Base-by-base conservation (phyloP, 768 basidiomycete genomes). In the Exsudoporus frostii region DNA sequence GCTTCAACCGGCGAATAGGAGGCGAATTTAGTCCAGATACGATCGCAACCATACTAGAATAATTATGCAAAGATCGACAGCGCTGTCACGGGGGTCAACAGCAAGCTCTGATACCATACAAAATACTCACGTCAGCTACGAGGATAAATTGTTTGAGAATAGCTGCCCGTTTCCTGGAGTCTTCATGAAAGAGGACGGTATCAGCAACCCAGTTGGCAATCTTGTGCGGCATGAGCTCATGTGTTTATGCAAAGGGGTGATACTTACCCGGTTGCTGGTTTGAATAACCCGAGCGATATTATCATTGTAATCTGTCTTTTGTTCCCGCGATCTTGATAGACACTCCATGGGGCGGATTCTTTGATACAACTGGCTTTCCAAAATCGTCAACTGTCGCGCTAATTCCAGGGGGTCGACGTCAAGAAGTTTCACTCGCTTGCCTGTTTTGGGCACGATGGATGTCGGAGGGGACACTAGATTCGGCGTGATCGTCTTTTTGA, bases 41-140 rank as follows among this genome's bases (percentile, higher is more conserved):
- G 51, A 98, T 90, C 32, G 94, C 93, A 53, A 93, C 91, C 86
- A 98, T 92, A n/a, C 86, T 90, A 19, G 94, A 95, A 73, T 92
- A 98, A 72, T 98, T 98, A 69, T 95, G 90, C 59, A 98, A 73
- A 17, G 73, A 70, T 42, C 92, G 89, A 68, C 95, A 96, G 29
- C 91, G 90, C 95, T 98, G 58, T 42, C 51, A 58, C n/a, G 49
- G 43, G 39, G 27, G 34, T 51, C 50, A 46, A 40, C 25, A 34
- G 41, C 19, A 27, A 25, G 24, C 32, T 43, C 29, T 13, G 39
- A 25, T 13, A 51, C 29, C 9, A 34, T 11, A n/a, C 9, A 29
- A 22, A 27, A 36, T 2, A 76, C 91, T 68, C 55, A 96, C 95
- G 58, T 98, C 93, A 33, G 97, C 96, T 38, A 96, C 78, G 56